A percentile compares a stretch with the other conserved stretches of the same genome.
phyloP scores from a whole-genome alignment of 192 early-diverging fungal species.

The Coemansia sp. region DNA sequence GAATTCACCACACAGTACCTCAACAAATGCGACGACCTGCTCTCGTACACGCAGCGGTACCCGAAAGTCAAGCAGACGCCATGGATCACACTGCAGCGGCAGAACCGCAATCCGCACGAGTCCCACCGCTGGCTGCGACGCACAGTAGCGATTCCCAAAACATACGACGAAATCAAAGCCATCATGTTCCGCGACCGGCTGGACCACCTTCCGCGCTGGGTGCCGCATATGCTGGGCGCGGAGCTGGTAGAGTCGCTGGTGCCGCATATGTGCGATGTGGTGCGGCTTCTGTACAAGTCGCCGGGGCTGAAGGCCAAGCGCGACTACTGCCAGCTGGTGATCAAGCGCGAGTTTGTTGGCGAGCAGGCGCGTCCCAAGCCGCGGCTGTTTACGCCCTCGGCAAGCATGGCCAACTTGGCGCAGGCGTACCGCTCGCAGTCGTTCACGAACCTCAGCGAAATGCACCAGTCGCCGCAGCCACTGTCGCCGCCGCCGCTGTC shows the following conservation, averaged over 20 bases:
- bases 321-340: slow-evolving; percentile 47
- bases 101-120: slow-evolving; percentile 48
- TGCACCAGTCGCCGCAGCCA: not conserved
- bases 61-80: slow-evolving; percentile 18
- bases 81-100: slow-evolving; percentile 26
- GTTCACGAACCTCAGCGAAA: slow-evolving; percentile 2
- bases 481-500: slow-evolving; percentile 8
- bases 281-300: slow-evolving; percentile 18
- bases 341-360: slow-evolving; percentile 42
- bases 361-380: slow-evolving; percentile 22
- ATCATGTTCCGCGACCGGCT: slow-evolving; percentile 20
- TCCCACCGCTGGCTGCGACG: slow-evolving; percentile 47
- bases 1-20: slow-evolving; percentile 45
- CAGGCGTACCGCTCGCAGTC: slow-evolving; percentile 27
- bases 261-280: slow-evolving; percentile 32
- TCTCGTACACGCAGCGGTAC: slow-evolving; percentile 43
- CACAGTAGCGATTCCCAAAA: not conserved
- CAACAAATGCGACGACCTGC: slow-evolving; percentile 51
- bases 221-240: slow-evolving; percentile 16
- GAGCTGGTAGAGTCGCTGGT: slow-evolving; percentile 29
- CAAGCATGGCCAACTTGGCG: slow-evolving; percentile 42
- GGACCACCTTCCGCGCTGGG: slow-evolving; percentile 28
- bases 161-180: slow-evolving; percentile 35
- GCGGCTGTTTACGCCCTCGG: slow-evolving; percentile 39
- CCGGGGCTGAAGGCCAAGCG: slow-evolving; percentile 28